Evolutionary conservation across 805 yeast species (phyloP).

Genomic region (Schwanniomyces pseudopolymorphus): DNA sequence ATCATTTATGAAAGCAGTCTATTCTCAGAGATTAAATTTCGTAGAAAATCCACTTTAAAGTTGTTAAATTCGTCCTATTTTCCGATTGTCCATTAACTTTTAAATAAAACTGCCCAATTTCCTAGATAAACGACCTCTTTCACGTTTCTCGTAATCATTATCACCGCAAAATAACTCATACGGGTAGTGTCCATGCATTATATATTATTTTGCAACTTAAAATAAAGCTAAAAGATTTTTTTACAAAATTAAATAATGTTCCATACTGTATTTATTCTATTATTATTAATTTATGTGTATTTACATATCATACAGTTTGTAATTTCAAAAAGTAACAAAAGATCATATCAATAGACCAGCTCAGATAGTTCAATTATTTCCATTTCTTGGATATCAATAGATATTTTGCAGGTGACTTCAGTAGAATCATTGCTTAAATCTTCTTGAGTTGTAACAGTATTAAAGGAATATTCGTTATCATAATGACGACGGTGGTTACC

Average conservation of each 20-base stretch:
- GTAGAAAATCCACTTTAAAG: slow-evolving; percentile 1
- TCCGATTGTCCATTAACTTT: slow-evolving; percentile 40
- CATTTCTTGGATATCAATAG: not conserved
- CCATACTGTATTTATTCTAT: no score
- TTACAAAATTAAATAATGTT: no score
- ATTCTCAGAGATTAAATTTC: not conserved
- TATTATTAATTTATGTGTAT: no score
- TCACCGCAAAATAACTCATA: no score
- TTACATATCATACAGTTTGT: not conserved
- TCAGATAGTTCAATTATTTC: not conserved
- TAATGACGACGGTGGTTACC: not conserved
- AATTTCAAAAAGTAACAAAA: not conserved
- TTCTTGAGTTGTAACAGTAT: not conserved
- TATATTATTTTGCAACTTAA: no score
- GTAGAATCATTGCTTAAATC: not conserved
- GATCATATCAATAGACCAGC: not conserved
- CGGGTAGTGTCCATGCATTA: no score
- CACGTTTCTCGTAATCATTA: no score
- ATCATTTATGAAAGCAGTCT: no score
- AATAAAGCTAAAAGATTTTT: no score
- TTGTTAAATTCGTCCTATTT: slow-evolving; percentile 38
- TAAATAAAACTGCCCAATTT: slow-evolving; percentile 58
- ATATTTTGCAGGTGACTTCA: not conserved
- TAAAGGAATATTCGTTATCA: not conserved
- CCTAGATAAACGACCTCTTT: slow-evolving; percentile 71